These are phyloP conservation scores for Xylaria sp. DNA, from an alignment of 495 filamentous ascomycete species.

Conservation along the genomic window DNA sequence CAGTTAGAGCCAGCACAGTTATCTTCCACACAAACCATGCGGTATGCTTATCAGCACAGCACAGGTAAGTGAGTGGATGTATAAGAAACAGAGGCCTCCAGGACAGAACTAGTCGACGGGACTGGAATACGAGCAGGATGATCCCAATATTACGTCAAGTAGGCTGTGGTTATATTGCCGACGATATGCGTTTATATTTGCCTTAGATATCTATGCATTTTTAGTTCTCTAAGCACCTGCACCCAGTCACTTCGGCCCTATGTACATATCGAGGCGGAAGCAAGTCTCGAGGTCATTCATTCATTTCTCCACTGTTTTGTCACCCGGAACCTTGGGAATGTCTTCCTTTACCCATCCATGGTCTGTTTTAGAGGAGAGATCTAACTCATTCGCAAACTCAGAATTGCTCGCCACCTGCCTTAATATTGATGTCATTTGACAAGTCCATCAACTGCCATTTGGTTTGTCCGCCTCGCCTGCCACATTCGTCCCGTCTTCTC, in stretches of 20 bases:
- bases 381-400: neutral
- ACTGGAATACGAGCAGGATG: neutral
- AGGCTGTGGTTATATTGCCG: neutral
- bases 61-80: neutral
- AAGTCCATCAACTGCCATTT: conserved; percentile 3
- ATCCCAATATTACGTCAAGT: neutral
- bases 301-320: neutral
- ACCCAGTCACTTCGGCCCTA: neutral
- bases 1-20: conserved; percentile 14
- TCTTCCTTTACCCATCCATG: neutral
- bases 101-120: neutral
- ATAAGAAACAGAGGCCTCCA: neutral
- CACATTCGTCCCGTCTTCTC: conserved; percentile 53
- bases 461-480: neutral
- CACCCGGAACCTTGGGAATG: too few relatives aligned
- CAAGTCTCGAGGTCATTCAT: conserved; percentile 4
- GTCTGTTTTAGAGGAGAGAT: neutral
- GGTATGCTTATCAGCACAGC: neutral
- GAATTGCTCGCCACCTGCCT: neutral
- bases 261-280: neutral
- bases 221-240: too few relatives aligned
- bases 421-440: neutral
- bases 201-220: neutral
- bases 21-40: neutral
- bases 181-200: neutral